Evolutionary conservation across 331 rosid genomes (phyloP).

Genomic region (Malus hybrid): DNA sequence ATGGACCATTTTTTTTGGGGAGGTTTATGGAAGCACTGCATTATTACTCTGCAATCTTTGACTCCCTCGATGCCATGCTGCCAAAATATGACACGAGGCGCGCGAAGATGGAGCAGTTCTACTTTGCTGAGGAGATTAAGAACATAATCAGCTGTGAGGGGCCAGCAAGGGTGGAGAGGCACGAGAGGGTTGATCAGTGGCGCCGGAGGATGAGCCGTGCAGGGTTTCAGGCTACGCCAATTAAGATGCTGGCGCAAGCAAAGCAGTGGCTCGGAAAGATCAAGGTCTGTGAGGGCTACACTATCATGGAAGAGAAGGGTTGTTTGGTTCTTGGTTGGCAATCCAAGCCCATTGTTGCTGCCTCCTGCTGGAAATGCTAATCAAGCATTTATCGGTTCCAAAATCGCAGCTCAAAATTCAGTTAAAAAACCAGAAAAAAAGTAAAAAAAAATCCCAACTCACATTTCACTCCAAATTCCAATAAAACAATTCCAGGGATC

Average conservation of each 20-base stretch:
- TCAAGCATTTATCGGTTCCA: neutral
- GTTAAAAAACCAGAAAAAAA: neutral
- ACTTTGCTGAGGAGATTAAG: conserved; percentile 85
- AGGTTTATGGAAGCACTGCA: conserved; percentile 90
- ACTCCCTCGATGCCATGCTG: conserved; percentile 66
- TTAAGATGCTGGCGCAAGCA: conserved; percentile 54
- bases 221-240: conserved; percentile 63
- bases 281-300: conserved; percentile 54
- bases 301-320: conserved; percentile 76
- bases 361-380: conserved; percentile 89
- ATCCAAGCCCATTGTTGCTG: conserved; percentile 81
- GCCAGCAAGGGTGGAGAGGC: conserved; percentile 76
- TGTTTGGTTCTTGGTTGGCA: conserved; percentile 91
- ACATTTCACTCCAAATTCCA: neutral
- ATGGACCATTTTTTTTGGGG: conserved; percentile 92
- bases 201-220: conserved; percentile 84
- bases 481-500: conserved; percentile 12
- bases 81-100: conserved; percentile 78
- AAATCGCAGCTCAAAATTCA: neutral
- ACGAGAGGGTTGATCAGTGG: conserved; percentile 88
- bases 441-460: neutral
- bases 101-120: conserved; percentile 80
- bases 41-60: conserved; percentile 85
- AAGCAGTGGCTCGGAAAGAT: conserved; percentile 63
- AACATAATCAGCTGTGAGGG: conserved; percentile 96